Conservation (phyloP, 768 basidiomycete genomes). For the Rhizopogon vulgaris region DNA sequence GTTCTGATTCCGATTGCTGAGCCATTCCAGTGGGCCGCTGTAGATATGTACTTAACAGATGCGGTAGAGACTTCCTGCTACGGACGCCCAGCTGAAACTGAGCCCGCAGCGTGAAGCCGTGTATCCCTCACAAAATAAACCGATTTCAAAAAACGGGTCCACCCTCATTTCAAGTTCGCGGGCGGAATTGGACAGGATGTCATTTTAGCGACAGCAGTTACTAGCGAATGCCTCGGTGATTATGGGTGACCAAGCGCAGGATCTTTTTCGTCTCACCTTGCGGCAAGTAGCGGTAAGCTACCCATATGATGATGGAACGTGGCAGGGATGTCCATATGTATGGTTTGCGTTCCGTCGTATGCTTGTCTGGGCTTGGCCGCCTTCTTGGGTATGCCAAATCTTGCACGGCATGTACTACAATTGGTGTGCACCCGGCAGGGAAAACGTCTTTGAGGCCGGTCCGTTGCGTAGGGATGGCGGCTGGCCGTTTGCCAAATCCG, state of each 20-base stretch:
- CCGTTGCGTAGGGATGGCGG: neutral
- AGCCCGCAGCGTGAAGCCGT: neutral
- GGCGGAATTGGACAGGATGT: neutral
- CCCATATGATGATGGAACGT: neutral
- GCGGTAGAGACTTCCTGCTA: neutral
- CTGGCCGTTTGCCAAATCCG: neutral
- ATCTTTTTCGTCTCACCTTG: neutral
- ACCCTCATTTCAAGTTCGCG: neutral
- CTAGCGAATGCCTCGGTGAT: constrained; percentile 1
- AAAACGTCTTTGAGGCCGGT: neutral
- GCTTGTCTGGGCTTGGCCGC: neutral
- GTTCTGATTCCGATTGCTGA: neutral
- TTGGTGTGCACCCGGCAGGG: neutral
- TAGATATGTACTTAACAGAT: neutral
- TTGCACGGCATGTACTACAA: neutral
- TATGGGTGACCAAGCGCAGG: neutral
- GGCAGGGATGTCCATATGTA: neutral
- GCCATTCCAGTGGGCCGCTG: neutral
- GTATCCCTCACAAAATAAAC: neutral
- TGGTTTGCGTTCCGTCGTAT: neutral
- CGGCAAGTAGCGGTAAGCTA: neutral
- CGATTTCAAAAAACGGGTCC: neutral
- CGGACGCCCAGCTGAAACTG: neutral
- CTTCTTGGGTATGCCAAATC: neutral
- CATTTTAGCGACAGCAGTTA: neutral